Evolutionary conservation across 2,329 filamentous ascomycete genomes (phyloP).

Genomic region (Knoxdaviesia capensis): DNA sequence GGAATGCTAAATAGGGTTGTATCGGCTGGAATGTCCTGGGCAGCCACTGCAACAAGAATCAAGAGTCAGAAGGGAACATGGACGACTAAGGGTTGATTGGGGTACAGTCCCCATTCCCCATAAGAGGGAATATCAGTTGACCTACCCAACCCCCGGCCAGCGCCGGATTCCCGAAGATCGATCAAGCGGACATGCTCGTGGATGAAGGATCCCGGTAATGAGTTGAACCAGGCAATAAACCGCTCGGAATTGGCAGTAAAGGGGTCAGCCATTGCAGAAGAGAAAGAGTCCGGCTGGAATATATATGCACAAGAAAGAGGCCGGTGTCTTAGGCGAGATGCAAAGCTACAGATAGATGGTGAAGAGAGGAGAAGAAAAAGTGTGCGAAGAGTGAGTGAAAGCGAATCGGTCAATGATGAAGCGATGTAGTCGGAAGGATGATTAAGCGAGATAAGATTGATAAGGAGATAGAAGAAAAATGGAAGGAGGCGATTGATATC

Average conservation of each 20-base stretch:
- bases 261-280: conserved; percentile 10
- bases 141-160: conserved; percentile 35
- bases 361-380: too few relatives aligned
- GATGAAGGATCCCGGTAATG: conserved; percentile 29
- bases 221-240: conserved; percentile 34
- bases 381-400: too few relatives aligned
- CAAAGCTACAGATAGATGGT: too few relatives aligned
- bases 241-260: conserved; percentile 22
- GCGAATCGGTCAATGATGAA: too few relatives aligned
- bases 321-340: too few relatives aligned
- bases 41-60: conserved; percentile 35
- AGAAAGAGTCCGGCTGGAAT: not conserved
- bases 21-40: conserved; percentile 47
- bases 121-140: not conserved
- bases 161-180: conserved; percentile 27
- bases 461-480: too few relatives aligned
- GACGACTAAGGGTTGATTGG: not conserved
- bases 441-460: too few relatives aligned
- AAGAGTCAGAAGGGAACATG: conserved; percentile 4
- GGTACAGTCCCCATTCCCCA: not conserved
- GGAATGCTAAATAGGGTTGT: conserved; percentile 69
- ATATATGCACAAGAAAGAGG: too few relatives aligned
- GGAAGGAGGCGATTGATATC: too few relatives aligned
- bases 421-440: too few relatives aligned
- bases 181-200: conserved; percentile 29